Evolutionary conservation across 306 rosid species (phyloP).

Genomic region (Cicer chorassanicum): DNA sequence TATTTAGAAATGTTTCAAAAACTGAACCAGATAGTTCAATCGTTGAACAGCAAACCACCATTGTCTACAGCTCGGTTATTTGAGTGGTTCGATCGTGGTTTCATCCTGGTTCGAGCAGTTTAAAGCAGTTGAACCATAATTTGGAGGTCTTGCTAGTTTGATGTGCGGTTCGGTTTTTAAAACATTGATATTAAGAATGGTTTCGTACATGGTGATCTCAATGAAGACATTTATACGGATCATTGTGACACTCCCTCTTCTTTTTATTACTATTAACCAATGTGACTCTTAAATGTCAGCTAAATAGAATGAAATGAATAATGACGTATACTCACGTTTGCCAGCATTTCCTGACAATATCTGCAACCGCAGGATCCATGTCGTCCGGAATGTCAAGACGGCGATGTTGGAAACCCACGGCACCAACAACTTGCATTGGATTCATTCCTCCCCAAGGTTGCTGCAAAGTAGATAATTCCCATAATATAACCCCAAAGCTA

Average conservation of each 20-base stretch:
- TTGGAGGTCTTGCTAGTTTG: not conserved
- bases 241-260: not conserved
- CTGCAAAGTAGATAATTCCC: slow-evolving; percentile 92
- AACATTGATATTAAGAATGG: not conserved
- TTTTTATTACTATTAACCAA: not conserved
- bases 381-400: slow-evolving; percentile 92
- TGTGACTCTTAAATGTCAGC: no score
- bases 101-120: not conserved
- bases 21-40: not conserved
- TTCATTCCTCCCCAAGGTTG: slow-evolving; percentile 99
- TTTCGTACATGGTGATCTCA: not conserved
- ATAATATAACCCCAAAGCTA: slow-evolving; percentile 92
- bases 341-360: slow-evolving; percentile 85
- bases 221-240: not conserved
- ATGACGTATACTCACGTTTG: slow-evolving; percentile 75
- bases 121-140: not conserved
- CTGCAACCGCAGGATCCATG: slow-evolving; percentile 76
- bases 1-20: not conserved
- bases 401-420: slow-evolving; percentile 99
- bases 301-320: slow-evolving; percentile 16
- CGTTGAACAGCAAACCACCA: not conserved
- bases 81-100: not conserved
- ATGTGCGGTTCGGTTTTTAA: not conserved
- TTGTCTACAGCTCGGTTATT: not conserved
- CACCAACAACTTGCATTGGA: slow-evolving; percentile 99